These are phyloP conservation scores for Blastomyces emzantsi DNA, from an alignment of 2,329 filamentous ascomycete species.

Conservation along the genomic window DNA sequence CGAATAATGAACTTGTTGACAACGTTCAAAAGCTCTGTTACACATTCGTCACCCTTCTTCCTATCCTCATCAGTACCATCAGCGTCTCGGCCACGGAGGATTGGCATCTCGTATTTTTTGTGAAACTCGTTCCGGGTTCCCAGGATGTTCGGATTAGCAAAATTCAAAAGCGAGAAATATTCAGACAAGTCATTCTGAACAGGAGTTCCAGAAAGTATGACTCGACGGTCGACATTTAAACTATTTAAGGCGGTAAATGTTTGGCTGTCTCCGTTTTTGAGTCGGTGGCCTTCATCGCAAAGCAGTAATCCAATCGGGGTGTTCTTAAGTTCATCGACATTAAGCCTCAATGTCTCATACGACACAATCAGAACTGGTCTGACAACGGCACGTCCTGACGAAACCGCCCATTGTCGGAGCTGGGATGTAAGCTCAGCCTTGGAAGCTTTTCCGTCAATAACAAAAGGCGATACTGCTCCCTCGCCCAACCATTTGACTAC, in stretches of 20 bases:
- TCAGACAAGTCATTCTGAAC: conserved; percentile 99
- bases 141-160: conserved; percentile 87
- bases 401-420: conserved; percentile 88
- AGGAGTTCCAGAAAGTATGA: conserved; percentile 92
- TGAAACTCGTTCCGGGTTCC: conserved; percentile 85
- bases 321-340: conserved; percentile 81
- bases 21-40: conserved; percentile 67
- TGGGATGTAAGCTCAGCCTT: conserved; percentile 90
- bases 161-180: conserved; percentile 92
- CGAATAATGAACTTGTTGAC: conserved; percentile 99
- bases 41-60: conserved; percentile 71
- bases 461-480: conserved; percentile 85
- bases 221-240: conserved; percentile 79
- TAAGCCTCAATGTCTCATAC: conserved; percentile 87
- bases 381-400: conserved; percentile 79
- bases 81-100: conserved; percentile 82
- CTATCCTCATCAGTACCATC: conserved; percentile 76
- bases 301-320: conserved; percentile 86
- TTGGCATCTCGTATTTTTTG: conserved; percentile 88
- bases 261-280: conserved; percentile 95
- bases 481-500: conserved; percentile 84
- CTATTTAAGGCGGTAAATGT: conserved; percentile 87
- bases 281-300: conserved; percentile 90
- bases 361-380: conserved; percentile 94
- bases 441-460: conserved; percentile 90